These are phyloP conservation scores for Trametes versicolor DNA, from an alignment of 1,284 basidiomycete species.

Conservation along the genomic window DNA sequence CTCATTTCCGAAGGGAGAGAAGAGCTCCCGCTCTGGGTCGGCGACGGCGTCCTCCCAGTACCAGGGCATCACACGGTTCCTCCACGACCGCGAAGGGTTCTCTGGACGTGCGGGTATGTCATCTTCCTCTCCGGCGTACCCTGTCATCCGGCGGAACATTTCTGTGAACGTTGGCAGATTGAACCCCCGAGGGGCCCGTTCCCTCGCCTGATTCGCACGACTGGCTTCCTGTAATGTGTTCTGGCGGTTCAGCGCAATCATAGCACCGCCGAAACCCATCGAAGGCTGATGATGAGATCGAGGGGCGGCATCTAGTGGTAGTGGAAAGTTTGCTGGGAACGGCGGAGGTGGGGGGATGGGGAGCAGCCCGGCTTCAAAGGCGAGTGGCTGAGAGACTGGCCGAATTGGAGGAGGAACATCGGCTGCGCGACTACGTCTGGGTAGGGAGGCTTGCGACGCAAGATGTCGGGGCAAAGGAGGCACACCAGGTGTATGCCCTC, in stretches of 20 bases:
- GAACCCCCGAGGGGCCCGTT: constrained; percentile 18
- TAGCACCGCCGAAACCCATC: constrained; percentile 75
- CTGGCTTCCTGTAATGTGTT: constrained; percentile 36
- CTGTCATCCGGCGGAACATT: constrained; percentile 22
- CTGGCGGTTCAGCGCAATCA: constrained; percentile 56
- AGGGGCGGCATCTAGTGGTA: constrained; percentile 47
- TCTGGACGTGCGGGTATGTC: background rate
- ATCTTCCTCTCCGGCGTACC: constrained; percentile 1
- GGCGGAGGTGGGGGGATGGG: constrained; percentile 38
- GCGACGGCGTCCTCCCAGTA: constrained; percentile 4
- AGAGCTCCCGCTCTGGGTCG: constrained; percentile 6
- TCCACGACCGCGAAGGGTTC: background rate
- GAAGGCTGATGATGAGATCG: constrained; percentile 64
- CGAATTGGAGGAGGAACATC: constrained; percentile 45
- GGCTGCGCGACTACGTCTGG: constrained; percentile 29
- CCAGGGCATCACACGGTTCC: constrained; percentile 23
- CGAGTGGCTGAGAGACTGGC: constrained; percentile 53
- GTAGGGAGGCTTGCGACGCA: constrained; percentile 35
- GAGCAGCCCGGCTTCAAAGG: constrained; percentile 51
- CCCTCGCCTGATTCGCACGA: constrained; percentile 24
- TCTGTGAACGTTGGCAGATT: constrained; percentile 28
- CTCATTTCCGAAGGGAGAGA: constrained; percentile 17
- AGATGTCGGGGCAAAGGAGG: constrained; percentile 53
- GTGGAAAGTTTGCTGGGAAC: constrained; percentile 26
- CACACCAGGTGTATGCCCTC: constrained; percentile 39